These are phyloP conservation scores for Aspergillus uvarum DNA, from an alignment of 2,329 filamentous ascomycete species.

Conservation along the genomic window DNA sequence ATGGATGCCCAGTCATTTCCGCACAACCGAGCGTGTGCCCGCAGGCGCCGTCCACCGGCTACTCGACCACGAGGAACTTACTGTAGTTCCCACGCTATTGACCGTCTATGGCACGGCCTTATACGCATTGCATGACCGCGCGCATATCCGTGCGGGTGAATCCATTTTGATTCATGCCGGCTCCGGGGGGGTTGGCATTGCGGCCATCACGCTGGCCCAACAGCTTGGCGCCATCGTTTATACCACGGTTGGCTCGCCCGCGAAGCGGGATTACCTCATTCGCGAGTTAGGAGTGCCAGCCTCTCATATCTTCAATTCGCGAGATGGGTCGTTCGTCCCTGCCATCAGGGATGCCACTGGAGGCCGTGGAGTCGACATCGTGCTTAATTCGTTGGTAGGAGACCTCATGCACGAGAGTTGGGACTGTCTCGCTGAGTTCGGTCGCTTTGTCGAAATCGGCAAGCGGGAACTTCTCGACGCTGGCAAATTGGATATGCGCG, in stretches of 20 bases:
- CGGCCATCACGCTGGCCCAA: constrained; percentile 17
- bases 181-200: constrained; percentile 15
- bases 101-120: constrained; percentile 17
- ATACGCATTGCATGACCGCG: constrained; percentile 20
- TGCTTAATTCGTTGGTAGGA: constrained; percentile 19
- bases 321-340: constrained; percentile 7
- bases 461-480: constrained; percentile 39
- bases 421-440: constrained; percentile 32
- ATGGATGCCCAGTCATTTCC: background rate
- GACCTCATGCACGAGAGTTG: constrained; percentile 15
- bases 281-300: constrained; percentile 17
- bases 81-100: no score
- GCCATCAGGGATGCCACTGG: constrained; percentile 1
- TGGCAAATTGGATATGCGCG: constrained; percentile 1
- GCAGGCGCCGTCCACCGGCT: background rate
- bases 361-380: constrained; percentile 17
- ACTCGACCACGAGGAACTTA: no score
- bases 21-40: background rate
- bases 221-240: constrained; percentile 15
- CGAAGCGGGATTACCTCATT: constrained; percentile 17
- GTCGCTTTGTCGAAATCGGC: constrained; percentile 49
- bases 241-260: constrained; percentile 10
- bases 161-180: constrained; percentile 19
- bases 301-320: constrained; percentile 15
- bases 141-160: constrained; percentile 17